These are phyloP conservation scores for Claviceps sp. DNA, from an alignment of 2,329 filamentous ascomycete species.

Conservation along the genomic window DNA sequence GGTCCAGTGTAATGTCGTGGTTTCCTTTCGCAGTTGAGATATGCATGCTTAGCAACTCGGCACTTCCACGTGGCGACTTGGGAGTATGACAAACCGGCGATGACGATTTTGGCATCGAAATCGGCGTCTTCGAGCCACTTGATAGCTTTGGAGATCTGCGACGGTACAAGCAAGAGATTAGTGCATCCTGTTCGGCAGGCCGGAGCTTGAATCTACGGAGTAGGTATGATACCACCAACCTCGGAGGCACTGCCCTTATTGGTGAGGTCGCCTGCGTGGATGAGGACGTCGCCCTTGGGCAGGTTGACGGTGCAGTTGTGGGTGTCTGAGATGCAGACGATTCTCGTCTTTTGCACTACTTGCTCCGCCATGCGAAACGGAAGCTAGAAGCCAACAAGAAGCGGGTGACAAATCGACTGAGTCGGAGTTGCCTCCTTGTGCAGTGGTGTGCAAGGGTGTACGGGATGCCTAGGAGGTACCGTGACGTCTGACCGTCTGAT, in stretches of 20 bases:
- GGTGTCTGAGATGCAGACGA: slow-evolving; percentile 68
- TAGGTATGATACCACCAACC: slow-evolving; percentile 15
- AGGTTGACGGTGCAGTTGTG: slow-evolving; percentile 54
- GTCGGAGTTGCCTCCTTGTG: neutral
- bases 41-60: neutral
- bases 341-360: slow-evolving; percentile 36
- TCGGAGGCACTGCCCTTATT: slow-evolving; percentile 53
- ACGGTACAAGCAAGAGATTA: neutral
- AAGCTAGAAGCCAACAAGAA: neutral
- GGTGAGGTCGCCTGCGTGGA: slow-evolving; percentile 65
- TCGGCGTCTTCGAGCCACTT: slow-evolving; percentile 54
- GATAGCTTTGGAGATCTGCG: slow-evolving; percentile 42
- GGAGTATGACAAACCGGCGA: slow-evolving; percentile 41
- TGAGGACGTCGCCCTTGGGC: slow-evolving; percentile 58
- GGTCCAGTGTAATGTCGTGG: slow-evolving; percentile 60
- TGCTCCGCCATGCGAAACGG: slow-evolving; percentile 5
- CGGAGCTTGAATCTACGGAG: neutral
- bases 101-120: slow-evolving; percentile 57
- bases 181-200: neutral
- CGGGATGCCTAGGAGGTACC: neutral
- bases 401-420: neutral
- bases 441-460: too few relatives aligned
- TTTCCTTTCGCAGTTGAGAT: slow-evolving; percentile 38
- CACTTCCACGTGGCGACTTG: neutral
- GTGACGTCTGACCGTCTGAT: too few relatives aligned